Percentiles rank a stretch among this genome's conserved stretches.
phyloP scores from a whole-genome alignment of 2,329 filamentous ascomycete species.

The Fusarium sp. region DNA sequence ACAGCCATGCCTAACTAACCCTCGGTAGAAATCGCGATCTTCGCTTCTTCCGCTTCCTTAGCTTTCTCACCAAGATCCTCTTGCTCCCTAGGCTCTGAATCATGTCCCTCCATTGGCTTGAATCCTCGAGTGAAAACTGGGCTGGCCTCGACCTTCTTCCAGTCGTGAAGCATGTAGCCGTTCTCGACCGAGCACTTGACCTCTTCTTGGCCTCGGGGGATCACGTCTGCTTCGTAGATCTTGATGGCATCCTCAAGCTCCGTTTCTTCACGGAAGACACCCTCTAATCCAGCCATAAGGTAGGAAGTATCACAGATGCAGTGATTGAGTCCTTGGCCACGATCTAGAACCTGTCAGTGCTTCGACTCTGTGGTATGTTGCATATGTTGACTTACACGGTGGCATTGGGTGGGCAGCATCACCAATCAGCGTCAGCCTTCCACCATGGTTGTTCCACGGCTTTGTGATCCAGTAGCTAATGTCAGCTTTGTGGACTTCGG shows the following conservation, averaged over 20 bases:
- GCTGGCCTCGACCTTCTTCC: constrained; percentile 35
- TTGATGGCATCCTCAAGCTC: constrained; percentile 11
- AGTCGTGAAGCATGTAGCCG: constrained; percentile 39
- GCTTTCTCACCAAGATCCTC: not conserved
- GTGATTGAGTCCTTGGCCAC: constrained; percentile 39
- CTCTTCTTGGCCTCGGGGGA: constrained; percentile 37
- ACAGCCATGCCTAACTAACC: not conserved
- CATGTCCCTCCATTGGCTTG: constrained; percentile 40
- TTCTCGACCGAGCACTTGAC: constrained; percentile 40
- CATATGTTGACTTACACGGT: constrained; percentile 24
- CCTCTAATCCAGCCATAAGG: constrained; percentile 17
- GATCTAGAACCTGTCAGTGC: constrained; percentile 14
- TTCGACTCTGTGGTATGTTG: not conserved
- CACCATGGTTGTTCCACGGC: constrained; percentile 31
- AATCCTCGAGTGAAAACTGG: constrained; percentile 38
- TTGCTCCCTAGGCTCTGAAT: constrained; percentile 1
- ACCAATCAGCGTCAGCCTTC: constrained; percentile 34
- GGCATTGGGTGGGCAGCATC: constrained; percentile 42
- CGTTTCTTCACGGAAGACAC: not conserved
- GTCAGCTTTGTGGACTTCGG: constrained; percentile 39
- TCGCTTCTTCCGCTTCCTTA: not conserved
- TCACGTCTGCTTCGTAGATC: constrained; percentile 33
- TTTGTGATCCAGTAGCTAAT: constrained; percentile 40
- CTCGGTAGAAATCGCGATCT: not conserved
- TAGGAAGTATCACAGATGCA: constrained; percentile 36